These are phyloP conservation scores for Xylaria sp. DNA, from an alignment of 2,329 filamentous ascomycete species.

Conservation along the genomic window DNA sequence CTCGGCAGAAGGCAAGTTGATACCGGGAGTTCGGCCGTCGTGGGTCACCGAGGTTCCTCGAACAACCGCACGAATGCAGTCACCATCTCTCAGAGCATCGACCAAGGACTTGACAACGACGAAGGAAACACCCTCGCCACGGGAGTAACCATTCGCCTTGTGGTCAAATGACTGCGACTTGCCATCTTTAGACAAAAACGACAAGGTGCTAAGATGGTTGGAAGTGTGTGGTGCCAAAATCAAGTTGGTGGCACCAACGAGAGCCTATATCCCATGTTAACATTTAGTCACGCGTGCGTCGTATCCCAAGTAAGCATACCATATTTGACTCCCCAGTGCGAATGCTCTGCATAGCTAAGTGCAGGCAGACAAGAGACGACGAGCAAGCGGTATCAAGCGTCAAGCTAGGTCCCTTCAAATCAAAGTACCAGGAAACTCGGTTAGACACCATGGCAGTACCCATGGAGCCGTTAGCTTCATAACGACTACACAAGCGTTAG, in stretches of 20 bases:
- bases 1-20: conserved; percentile 51
- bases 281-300: not conserved
- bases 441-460: conserved; percentile 52
- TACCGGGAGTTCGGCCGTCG: conserved; percentile 58
- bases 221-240: conserved; percentile 49
- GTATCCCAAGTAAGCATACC: conserved; percentile 34
- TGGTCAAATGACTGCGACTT: conserved; percentile 48
- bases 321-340: conserved; percentile 50
- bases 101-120: conserved; percentile 61
- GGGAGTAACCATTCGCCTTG: conserved; percentile 51
- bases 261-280: conserved; percentile 38
- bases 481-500: conserved; percentile 39
- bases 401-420: conserved; percentile 54
- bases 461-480: conserved; percentile 47
- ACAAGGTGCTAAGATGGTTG: conserved; percentile 47
- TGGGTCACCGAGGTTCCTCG: conserved; percentile 54
- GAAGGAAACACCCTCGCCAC: conserved; percentile 61
- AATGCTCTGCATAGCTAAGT: conserved; percentile 54
- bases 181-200: conserved; percentile 45
- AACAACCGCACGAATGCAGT: conserved; percentile 56
- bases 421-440: conserved; percentile 53
- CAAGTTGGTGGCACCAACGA: conserved; percentile 47
- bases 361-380: conserved; percentile 53
- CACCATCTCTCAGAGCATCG: conserved; percentile 58
- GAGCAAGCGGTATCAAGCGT: conserved; percentile 59